Base-by-base conservation (phyloP, 192 early-diverging fungal species). In the Coemansia sp. region DNA sequence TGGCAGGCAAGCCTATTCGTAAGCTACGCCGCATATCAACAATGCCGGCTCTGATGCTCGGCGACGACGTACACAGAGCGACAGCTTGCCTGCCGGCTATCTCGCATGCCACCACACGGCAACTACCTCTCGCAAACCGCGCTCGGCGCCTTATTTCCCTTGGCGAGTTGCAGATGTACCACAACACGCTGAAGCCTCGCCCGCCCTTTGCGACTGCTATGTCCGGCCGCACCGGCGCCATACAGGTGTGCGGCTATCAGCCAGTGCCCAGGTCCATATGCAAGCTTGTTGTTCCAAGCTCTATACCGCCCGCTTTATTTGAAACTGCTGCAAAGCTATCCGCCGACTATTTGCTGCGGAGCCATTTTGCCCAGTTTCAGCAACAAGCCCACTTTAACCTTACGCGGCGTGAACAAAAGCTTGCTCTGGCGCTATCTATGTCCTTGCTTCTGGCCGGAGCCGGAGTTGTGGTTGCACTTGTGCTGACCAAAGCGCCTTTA, bases 241-340 rank as follows among this genome's bases (percentile, higher is more conserved):
- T 10, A 3, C 58, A 53, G 3, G 23, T 6, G 5, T 75, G 25
- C 37, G 70, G 76, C 1, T 78, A 78, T 28, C 39, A 38, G 38
- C 60, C 76, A 14, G 62, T 72, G 2, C 76, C 69, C 5, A 9
- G 23, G 38, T 36, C 63, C 8, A 33, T 73, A 16, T 42, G 33
- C 28, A 45, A 55, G 12, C 66, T 73, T 4, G 57, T 78, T 9
- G 50, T 59, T 6, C 63, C 66, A 5, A 68, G 57, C 45, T 42
- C 60, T 6, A 52, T 72, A 1, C 76, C 76, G 12, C 76, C 76
- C 6, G 76, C 76, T 14, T 61, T 78, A 9, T 78, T 78, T 31
- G 76, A 78, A 2, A 72, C 76, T 2, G 59, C 37, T n/a, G 70
- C 76, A 41, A 72, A 66, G 21, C 14, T 78, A 25, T 62, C 69